phyloP scores from a whole-genome alignment of 257 asterid genomes.

The Ligustrum vulgare region DNA sequence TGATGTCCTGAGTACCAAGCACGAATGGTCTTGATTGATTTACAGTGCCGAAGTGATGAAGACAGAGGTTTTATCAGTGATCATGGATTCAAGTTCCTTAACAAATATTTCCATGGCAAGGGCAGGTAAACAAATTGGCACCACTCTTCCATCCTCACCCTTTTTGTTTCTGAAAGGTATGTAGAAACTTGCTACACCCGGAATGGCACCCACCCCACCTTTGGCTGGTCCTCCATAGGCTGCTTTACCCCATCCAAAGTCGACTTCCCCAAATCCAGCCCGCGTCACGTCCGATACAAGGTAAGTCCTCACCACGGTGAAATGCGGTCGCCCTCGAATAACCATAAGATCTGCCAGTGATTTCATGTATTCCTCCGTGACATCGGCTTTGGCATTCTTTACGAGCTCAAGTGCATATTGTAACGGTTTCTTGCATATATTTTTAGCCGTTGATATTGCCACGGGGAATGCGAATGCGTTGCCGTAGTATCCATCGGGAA shows the following conservation, averaged over 20 bases:
- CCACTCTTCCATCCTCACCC: conserved; percentile 57
- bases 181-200: conserved; percentile 49
- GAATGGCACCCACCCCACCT: conserved; percentile 57
- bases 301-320: conserved; percentile 37
- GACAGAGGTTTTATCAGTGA: conserved; percentile 11
- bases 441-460: conserved; percentile 34
- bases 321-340: conserved; percentile 45
- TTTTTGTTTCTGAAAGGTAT: conserved; percentile 39
- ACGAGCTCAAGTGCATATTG: conserved; percentile 46
- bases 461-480: conserved; percentile 46
- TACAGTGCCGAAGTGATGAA: conserved; percentile 37
- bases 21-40: background rate
- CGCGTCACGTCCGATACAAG: conserved; percentile 51
- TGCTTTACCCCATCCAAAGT: conserved; percentile 69
- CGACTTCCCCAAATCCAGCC: conserved; percentile 50
- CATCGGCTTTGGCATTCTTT: conserved; percentile 35
- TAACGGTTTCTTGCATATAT: conserved; percentile 26
- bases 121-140: conserved; percentile 51
- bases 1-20: background rate
- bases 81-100: conserved; percentile 40
- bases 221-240: conserved; percentile 56
- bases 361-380: conserved; percentile 48
- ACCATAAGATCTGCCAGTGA: conserved; percentile 55
- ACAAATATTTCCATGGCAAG: conserved; percentile 56
- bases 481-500: conserved; percentile 53